A percentile compares a stretch with the other conserved stretches of the same genome.
Evolutionary conservation across 768 basidiomycete species (phyloP).

Genomic region (Cystofilobasidium capitatum): DNA sequence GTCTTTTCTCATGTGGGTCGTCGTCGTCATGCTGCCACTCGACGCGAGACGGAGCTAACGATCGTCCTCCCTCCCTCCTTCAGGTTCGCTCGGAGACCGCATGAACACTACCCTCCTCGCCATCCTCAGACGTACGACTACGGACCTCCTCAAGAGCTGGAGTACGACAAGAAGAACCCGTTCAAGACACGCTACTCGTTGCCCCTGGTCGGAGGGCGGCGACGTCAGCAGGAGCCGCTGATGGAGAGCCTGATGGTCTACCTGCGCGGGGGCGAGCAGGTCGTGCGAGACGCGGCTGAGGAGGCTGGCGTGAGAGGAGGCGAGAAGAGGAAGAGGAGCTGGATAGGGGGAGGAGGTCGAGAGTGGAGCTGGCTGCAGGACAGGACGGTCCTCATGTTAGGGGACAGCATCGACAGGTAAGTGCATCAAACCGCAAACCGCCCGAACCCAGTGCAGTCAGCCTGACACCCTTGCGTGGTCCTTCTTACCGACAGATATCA

Average conservation of each 20-base stretch:
- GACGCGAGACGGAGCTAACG: neutral
- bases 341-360: neutral
- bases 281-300: slow-evolving; percentile 3
- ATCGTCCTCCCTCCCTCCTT: neutral
- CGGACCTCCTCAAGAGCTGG: neutral
- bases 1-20: neutral
- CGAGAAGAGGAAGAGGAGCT: neutral
- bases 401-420: slow-evolving; percentile 14
- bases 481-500: no score
- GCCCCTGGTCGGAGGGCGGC: neutral
- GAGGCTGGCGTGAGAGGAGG: neutral
- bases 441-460: no score
- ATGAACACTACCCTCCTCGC: neutral
- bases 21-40: neutral
- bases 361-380: slow-evolving; percentile 11
- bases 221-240: neutral
- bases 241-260: slow-evolving; percentile 22
- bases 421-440: no score
- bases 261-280: slow-evolving; percentile 6
- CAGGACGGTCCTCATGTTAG: slow-evolving; percentile 12
- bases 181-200: slow-evolving; percentile 6
- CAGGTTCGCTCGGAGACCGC: neutral
- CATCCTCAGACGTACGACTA: neutral
- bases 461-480: no score
- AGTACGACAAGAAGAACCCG: slow-evolving; percentile 12